A percentile compares a stretch with the other conserved stretches of the same genome.
These are phyloP conservation scores for Actinidia polygama DNA, from an alignment of 179 eudicot species.

Conservation along the genomic window DNA sequence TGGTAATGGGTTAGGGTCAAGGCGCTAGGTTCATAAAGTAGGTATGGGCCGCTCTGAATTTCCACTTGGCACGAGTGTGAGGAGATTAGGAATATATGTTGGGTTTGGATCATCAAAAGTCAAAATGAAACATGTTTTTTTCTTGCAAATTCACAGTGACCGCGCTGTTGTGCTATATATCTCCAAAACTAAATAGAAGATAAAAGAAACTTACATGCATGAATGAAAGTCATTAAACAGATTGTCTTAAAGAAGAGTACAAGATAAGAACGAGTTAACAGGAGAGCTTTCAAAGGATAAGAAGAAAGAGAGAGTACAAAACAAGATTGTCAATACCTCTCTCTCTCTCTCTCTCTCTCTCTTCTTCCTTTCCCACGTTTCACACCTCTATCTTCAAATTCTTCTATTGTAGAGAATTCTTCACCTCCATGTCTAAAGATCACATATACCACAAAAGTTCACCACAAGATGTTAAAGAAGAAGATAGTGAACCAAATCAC, in stretches of 20 bases:
- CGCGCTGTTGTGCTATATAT: neutral
- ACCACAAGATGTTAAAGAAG: neutral
- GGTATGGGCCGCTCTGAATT: too few species aligned
- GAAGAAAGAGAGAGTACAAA: neutral
- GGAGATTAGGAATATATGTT: rapidly evolving
- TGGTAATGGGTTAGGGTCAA: too few species aligned
- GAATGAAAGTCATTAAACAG: neutral
- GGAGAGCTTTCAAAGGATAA: neutral
- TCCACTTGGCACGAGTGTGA: too few species aligned
- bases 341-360: neutral
- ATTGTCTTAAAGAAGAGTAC: neutral
- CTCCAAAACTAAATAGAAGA: neutral
- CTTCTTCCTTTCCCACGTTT: neutral
- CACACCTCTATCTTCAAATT: neutral
- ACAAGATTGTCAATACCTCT: neutral
- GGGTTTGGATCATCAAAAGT: neutral
- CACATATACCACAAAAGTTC: neutral
- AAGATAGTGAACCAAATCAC: neutral
- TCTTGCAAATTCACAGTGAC: neutral
- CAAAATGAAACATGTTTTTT: neutral
- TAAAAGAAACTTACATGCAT: neutral
- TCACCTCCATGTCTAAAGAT: constrained; percentile 6
- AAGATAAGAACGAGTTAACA: neutral
- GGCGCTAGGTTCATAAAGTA: too few species aligned
- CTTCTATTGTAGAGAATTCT: neutral